Conservation (phyloP, 371 early-diverging fungal genomes). For the Mucor racemosus region DNA sequence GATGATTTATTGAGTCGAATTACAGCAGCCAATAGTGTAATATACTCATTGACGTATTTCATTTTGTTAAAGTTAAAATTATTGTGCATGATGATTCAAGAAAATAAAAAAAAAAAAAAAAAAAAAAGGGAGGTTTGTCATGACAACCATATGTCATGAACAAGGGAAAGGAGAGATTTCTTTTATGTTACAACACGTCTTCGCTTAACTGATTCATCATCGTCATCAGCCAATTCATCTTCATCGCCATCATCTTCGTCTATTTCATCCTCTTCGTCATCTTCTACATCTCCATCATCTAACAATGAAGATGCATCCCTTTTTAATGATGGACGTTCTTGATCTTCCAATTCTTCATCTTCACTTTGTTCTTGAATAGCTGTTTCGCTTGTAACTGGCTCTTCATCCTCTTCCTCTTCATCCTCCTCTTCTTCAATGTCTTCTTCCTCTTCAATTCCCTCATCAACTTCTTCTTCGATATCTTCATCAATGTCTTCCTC, state of each 20-base stretch:
- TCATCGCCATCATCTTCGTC: constrained; percentile 10
- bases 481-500: constrained; percentile 15
- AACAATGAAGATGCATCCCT: background rate
- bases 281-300: constrained; percentile 9
- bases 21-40: background rate
- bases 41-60: background rate
- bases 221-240: constrained; percentile 14
- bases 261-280: constrained; percentile 24
- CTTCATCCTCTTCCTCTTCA: constrained; percentile 3
- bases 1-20: constrained; percentile 8
- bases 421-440: constrained; percentile 1
- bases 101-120: background rate
- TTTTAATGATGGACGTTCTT: constrained; percentile 1
- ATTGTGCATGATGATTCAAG: constrained; percentile 15
- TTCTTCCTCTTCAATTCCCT: constrained; percentile 20
- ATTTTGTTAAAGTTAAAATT: constrained; percentile 1
- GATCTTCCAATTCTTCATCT: constrained; percentile 21
- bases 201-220: constrained; percentile 11
- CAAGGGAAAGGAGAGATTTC: background rate
- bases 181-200: background rate
- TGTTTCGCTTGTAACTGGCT: background rate
- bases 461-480: constrained; percentile 16
- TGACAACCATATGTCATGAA: background rate
- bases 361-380: constrained; percentile 9
- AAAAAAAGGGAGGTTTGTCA: background rate